Conservation (phyloP, 306 rosid species). For the Rubus parviflorus region DNA sequence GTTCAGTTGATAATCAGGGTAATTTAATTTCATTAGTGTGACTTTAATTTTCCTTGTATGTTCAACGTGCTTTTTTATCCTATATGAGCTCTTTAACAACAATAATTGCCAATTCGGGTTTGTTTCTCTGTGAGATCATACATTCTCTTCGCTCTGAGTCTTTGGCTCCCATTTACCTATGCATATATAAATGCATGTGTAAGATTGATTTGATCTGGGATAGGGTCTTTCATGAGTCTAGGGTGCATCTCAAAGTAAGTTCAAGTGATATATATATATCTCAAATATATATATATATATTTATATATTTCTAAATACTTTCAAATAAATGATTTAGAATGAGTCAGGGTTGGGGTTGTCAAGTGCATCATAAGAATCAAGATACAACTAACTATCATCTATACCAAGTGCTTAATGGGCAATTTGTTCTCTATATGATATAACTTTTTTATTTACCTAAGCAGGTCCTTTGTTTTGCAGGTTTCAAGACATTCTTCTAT, state of each 20-base stretch:
- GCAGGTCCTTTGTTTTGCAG: conserved; percentile 41
- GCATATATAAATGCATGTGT: conserved; percentile 2
- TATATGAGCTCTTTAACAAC: background rate
- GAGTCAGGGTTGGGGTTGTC: conserved; percentile 21
- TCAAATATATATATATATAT: no score
- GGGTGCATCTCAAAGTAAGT: conserved; percentile 6
- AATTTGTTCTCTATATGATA: background rate
- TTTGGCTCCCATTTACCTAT: background rate
- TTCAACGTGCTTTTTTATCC: background rate
- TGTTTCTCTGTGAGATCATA: background rate
- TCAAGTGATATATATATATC: background rate
- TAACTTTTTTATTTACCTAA: conserved; percentile 19
- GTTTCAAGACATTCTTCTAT: conserved; percentile 81
- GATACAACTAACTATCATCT: background rate
- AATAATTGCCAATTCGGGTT: background rate
- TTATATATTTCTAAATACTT: background rate
- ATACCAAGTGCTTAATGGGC: background rate
- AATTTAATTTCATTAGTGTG: background rate
- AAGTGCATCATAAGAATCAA: background rate
- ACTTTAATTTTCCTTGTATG: background rate
- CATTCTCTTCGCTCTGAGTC: background rate
- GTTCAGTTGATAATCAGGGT: background rate
- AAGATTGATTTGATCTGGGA: background rate
- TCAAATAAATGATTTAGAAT: background rate
- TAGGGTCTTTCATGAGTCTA: background rate